phyloP scores from a whole-genome alignment of 1,284 basidiomycete species.

The Agaricales sp. region DNA sequence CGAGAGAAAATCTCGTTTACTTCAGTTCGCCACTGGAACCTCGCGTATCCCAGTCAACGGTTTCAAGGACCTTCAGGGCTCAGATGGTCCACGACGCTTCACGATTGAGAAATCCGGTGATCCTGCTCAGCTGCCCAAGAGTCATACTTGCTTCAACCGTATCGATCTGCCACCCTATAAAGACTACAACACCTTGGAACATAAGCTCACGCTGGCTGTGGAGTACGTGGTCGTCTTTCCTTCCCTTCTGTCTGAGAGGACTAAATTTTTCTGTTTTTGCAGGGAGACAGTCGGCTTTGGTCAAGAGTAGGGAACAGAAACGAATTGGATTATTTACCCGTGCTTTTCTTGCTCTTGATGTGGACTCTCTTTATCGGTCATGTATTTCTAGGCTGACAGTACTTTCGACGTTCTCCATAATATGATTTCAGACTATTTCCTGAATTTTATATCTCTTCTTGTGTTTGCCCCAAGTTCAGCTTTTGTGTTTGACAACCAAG shows the following conservation, averaged over 20 bases:
- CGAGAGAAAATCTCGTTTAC: conserved; percentile 81
- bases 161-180: conserved; percentile 84
- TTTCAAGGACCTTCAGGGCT: conserved; percentile 92
- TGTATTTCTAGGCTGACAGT: conserved; percentile 14
- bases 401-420: not conserved
- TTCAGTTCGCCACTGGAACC: conserved; percentile 91
- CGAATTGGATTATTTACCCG: conserved; percentile 4
- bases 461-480: no score
- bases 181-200: conserved; percentile 73
- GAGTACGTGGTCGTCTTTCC: conserved; percentile 40
- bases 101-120: conserved; percentile 89
- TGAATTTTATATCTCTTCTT: conserved; percentile 5
- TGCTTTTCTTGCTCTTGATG: conserved; percentile 8
- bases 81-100: conserved; percentile 83
- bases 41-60: conserved; percentile 89
- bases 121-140: conserved; percentile 78
- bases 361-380: conserved; percentile 14
- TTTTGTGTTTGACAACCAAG: no score
- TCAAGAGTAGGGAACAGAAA: conserved; percentile 41
- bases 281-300: conserved; percentile 69
- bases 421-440: conserved; percentile 8
- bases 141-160: conserved; percentile 80
- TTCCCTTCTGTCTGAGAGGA: conserved; percentile 3
- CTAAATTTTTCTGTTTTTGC: conserved; percentile 7
- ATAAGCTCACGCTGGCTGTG: conserved; percentile 77